Evolutionary conservation across 108 stramenopile species (phyloP).

Genomic region (Chaetoceros tenuissimus): DNA sequence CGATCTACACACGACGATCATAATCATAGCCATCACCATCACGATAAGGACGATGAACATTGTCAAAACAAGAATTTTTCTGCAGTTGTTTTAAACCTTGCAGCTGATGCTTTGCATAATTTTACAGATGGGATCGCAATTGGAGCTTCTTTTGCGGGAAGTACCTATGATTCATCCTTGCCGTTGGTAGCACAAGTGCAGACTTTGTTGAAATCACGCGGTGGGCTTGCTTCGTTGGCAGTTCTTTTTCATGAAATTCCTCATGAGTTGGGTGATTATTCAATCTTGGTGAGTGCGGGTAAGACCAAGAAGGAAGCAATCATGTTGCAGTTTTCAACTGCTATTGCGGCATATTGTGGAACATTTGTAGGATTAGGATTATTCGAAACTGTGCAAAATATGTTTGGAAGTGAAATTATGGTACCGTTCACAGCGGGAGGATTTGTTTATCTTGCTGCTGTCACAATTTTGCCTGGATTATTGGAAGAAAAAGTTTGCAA

Average conservation of each 20-base stretch:
- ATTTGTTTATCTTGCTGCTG: conserved; percentile 78
- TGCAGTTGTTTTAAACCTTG: conserved; percentile 61
- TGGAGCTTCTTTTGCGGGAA: conserved; percentile 68
- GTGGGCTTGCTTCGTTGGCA: conserved; percentile 65
- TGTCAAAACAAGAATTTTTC: conserved; percentile 18
- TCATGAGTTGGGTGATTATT: conserved; percentile 86
- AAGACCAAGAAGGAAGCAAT: conserved; percentile 69
- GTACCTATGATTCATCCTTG: background rate
- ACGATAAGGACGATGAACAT: conserved; percentile 4
- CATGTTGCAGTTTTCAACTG: conserved; percentile 73
- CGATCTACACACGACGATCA: conserved; percentile 40
- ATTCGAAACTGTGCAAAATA: conserved; percentile 20
- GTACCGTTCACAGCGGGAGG: conserved; percentile 76
- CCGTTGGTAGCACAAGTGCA: conserved; percentile 17
- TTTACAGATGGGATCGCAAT: conserved; percentile 79
- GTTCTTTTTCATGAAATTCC: conserved; percentile 89
- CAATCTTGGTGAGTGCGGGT: conserved; percentile 69
- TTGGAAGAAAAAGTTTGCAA: conserved; percentile 35
- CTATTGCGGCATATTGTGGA: conserved; percentile 74
- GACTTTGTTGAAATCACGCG: conserved; percentile 44
- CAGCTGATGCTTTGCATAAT: conserved; percentile 84
- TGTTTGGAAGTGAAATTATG: conserved; percentile 39
- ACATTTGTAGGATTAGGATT: conserved; percentile 57
- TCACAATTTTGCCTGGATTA: conserved; percentile 67
- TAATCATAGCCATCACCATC: conserved; percentile 14